Base-by-base conservation (phyloP, 2,329 filamentous ascomycete genomes). In the Coniochaeta sp. region DNA sequence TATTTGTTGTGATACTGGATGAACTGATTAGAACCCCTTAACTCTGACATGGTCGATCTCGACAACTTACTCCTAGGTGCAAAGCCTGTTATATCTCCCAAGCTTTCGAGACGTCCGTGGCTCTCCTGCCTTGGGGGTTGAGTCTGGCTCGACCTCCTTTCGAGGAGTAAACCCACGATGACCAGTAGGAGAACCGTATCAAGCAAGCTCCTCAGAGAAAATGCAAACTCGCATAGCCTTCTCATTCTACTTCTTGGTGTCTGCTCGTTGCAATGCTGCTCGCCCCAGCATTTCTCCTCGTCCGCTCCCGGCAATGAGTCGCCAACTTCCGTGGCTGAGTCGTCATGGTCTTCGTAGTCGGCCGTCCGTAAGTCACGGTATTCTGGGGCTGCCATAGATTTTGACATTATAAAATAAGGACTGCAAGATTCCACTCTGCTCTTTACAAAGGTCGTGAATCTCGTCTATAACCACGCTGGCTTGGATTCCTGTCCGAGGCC, bases 61-160 rank as follows among this genome's bases (percentile, higher is more conserved):
- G 7, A 31, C 14, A 38, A 63, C 72, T 63, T 61, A 75, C 73
- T 73, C 43, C 65, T 62, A 3, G 75, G 75, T 24, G 73, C 73
- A 60, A 77, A 77, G 1, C 74, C 74, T 1, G 74, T 74, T 24
- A 77, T 64, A 59, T 77, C 75, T 2, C 74, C 74, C 0, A 65
- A 68, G 1, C 71, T 67, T 40, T 76, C 73, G 14, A 71, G 70
- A 63, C 64, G 62, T 11, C 56, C 64, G 62, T 61, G 59, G 63
- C 24, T 62, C 60, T 58, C 61, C 38, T 58, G 54, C 8, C 4
- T 28, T 24, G 22, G 47, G 3, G 47, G 14, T 52, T 28, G 2
- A 17, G 7, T 1, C 9, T 31, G 47, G 58, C 65, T 59, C 58
- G 64, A 63, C 12, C 66, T 66, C 31, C 69, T 66, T 31, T 75